Base-by-base conservation (phyloP, 164 flowering plant genomes). In the Vitis riparia region DNA sequence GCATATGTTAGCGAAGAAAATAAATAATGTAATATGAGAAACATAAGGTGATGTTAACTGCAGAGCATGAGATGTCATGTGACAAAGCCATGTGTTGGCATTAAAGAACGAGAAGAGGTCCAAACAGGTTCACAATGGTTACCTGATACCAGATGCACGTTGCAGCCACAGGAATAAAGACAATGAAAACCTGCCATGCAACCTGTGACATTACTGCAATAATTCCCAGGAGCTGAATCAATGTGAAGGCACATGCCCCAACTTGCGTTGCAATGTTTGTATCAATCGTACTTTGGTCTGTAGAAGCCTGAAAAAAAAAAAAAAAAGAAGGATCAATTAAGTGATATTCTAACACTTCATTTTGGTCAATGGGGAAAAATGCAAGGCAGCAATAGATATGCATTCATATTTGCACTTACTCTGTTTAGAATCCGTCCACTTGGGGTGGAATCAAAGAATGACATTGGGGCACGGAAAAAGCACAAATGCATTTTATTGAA, bases 391-490 rank as follows among this genome's bases (percentile, higher is more conserved):
- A 32, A 32, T 32, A 32, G 37, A 32, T 32, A 51, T 30, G 51
- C 30, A 9, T 32, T n/a, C 32, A 53, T 3, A 71, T 12, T 60
- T 14, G 60, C 7, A 71, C 87, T 70, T 75, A 90, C 95, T 66
- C 92, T 78, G 57, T 85, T 88, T 11, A 90, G 66, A 68, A 90
- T 85, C 50, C 92, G 83, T 16, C 91, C 90, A 75, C 86, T 84
- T 48, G 95, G 95, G 6, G 95, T 90, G 57, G 95, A 53, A 81
- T 90, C 95, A 73, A 87, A 88, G 77, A 88, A 90, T 60, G 90
- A 88, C 92, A 90, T 87, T 27, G 89, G 88, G 8, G 91, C 87
- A 59, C 91, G 91, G 71, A 90, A 87, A 51, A 90, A 75, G 70
- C 82, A 78, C 1, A 61, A 19, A 76, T 85, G 92, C 92, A 90